Percentiles rank a stretch among this genome's conserved stretches.
These are phyloP conservation scores for Aureobasidium uvarum DNA, from an alignment of 2,329 filamentous ascomycete species.

Conservation along the genomic window DNA sequence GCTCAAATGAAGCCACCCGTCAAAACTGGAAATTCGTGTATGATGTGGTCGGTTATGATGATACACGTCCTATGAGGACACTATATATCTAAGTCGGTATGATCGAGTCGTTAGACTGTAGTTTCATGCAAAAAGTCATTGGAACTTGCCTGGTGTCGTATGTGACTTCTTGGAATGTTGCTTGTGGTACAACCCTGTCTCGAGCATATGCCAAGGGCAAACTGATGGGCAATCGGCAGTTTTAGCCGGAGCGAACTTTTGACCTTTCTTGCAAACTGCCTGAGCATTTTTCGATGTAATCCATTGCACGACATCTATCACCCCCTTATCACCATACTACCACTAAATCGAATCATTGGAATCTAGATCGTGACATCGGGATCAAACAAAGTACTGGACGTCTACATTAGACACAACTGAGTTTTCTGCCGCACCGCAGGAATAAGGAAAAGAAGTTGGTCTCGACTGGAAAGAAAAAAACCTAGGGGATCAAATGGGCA, in stretches of 20 bases:
- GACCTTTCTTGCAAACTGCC: neutral
- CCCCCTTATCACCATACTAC: neutral
- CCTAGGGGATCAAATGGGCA: neutral
- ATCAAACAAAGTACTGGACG: no score
- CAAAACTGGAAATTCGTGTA: neutral
- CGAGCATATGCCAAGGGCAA: neutral
- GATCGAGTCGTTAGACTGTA: neutral
- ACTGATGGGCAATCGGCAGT: neutral
- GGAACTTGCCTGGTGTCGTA: neutral
- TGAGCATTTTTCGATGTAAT: neutral
- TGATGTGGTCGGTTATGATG: no score
- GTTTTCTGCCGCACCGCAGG: no score
- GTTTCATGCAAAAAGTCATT: constrained; percentile 56
- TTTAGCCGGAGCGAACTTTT: neutral
- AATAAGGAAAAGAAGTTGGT: neutral
- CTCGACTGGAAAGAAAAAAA: neutral
- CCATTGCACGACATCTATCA: neutral
- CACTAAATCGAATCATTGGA: no score
- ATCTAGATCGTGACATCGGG: no score
- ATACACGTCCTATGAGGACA: neutral
- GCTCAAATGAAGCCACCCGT: neutral
- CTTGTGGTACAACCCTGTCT: neutral
- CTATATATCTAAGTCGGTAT: neutral
- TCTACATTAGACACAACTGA: neutral
- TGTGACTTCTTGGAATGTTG: neutral